Evolutionary conservation across 2,329 filamentous ascomycete species (phyloP).

Genomic region (Neocatenulostroma microsporum): DNA sequence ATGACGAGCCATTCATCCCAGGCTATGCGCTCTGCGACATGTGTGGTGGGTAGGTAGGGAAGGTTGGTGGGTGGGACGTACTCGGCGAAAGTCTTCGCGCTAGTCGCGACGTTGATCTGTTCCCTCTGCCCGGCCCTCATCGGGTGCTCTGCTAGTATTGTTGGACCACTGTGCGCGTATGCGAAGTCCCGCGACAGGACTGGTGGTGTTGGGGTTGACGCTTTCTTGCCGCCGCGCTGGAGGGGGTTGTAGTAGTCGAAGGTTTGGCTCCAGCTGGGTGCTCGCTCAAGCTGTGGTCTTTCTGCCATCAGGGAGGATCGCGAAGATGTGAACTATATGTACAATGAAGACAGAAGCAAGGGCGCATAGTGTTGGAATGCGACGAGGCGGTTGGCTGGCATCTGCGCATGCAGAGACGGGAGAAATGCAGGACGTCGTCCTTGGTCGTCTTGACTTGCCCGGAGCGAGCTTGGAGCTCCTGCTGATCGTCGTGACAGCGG

Average conservation of each 20-base stretch:
- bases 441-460: too few relatives aligned
- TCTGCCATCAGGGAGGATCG: slow-evolving; percentile 9
- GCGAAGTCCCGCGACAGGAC: slow-evolving; percentile 37
- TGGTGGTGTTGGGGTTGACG: slow-evolving; percentile 10
- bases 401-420: too few relatives aligned
- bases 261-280: slow-evolving; percentile 6
- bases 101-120: slow-evolving; percentile 38
- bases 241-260: slow-evolving; percentile 6
- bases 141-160: slow-evolving; percentile 23
- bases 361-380: too few relatives aligned
- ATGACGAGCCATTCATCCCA: slow-evolving; percentile 14
- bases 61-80: slow-evolving; percentile 41
- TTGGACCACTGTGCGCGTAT: slow-evolving; percentile 33
- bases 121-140: slow-evolving; percentile 39
- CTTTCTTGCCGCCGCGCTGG: background rate
- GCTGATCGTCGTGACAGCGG: too few relatives aligned
- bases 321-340: slow-evolving; percentile 1
- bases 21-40: background rate
- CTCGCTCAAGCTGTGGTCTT: background rate
- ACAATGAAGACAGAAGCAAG: slow-evolving; percentile 9
- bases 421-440: too few relatives aligned
- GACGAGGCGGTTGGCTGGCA: too few relatives aligned
- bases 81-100: slow-evolving; percentile 46
- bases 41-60: background rate
- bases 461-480: too few relatives aligned